phyloP scores from a whole-genome alignment of 2,329 filamentous ascomycete genomes.

The Aureobasidium mangrovei region DNA sequence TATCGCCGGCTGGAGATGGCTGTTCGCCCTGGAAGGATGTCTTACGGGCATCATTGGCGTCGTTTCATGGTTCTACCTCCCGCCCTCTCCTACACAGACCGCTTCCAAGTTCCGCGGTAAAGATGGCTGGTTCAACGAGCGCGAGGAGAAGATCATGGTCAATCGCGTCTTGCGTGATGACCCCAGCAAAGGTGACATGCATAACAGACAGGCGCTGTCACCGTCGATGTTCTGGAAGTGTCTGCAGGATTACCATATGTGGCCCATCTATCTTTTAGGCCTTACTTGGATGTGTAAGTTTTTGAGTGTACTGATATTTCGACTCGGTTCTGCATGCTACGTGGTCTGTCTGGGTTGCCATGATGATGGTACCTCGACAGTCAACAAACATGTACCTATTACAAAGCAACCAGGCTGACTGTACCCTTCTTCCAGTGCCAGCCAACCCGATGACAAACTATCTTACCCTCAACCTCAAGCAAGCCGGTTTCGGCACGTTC shows the following conservation, averaged over 20 bases:
- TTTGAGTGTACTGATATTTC: no score
- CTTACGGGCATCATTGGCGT: conserved; percentile 48
- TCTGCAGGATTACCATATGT: conserved; percentile 49
- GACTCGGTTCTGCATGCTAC: no score
- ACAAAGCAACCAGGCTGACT: conserved; percentile 15
- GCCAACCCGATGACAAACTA: conserved; percentile 31
- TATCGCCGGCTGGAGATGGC: conserved; percentile 48
- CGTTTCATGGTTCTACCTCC: conserved; percentile 51
- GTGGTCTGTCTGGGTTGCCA: no score
- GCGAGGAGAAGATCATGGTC: conserved; percentile 60
- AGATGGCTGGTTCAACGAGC: conserved; percentile 58
- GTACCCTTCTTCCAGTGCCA: conserved; percentile 19
- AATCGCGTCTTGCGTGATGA: conserved; percentile 52
- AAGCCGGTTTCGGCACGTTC: conserved; percentile 34
- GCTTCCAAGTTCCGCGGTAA: conserved; percentile 52
- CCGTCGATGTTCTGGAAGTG: conserved; percentile 41
- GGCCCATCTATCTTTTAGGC: conserved; percentile 46
- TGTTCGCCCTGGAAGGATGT: conserved; percentile 41
- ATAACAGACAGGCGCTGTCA: conserved; percentile 48
- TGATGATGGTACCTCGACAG: no score
- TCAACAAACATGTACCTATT: conserved; percentile 16
- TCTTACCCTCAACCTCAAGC: conserved; percentile 31
- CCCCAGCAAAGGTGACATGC: conserved; percentile 50
- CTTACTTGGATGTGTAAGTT: conserved; percentile 32
- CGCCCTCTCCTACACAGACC: conserved; percentile 55